Evolutionary conservation across 352 stramenopile species (phyloP).

Genomic region (Phytopythium oedochilum): DNA sequence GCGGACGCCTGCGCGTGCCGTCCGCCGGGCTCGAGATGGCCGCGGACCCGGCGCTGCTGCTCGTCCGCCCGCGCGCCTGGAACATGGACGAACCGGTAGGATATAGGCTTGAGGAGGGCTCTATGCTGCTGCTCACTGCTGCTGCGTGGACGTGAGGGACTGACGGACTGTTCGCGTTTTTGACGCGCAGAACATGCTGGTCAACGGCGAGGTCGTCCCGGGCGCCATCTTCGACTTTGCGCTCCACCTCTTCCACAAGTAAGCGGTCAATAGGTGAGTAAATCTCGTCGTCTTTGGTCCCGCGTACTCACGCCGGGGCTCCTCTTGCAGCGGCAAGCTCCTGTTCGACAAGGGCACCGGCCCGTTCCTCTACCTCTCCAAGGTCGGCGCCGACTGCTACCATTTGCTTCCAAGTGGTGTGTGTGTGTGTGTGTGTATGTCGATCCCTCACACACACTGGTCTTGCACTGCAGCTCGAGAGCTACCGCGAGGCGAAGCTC

Average conservation of each 20-base stretch:
- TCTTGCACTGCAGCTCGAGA: slow-evolving; percentile 64
- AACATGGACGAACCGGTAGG: slow-evolving; percentile 92
- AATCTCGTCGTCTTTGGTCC: no score
- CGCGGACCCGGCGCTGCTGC: slow-evolving; percentile 68
- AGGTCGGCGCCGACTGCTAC: no score
- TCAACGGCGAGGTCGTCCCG: slow-evolving; percentile 85
- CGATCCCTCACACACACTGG: no score
- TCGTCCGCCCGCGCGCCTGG: slow-evolving; percentile 92
- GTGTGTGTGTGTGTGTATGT: no score
- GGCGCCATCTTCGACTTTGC: slow-evolving; percentile 94
- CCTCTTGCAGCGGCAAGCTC: slow-evolving; percentile 42
- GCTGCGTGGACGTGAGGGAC: no score
- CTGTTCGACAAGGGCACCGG: slow-evolving; percentile 72
- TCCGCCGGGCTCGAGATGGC: slow-evolving; percentile 16
- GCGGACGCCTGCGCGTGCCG: slow-evolving; percentile 34
- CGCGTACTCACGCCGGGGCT: background rate
- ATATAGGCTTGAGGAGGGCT: no score
- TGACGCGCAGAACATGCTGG: slow-evolving; percentile 86
- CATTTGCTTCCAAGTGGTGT: no score
- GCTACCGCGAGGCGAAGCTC: slow-evolving; percentile 90
- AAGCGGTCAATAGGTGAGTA: no score
- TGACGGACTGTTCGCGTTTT: no score
- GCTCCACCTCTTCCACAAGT: slow-evolving; percentile 96
- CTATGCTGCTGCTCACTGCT: no score
- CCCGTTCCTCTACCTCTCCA: slow-evolving; percentile 95